These are phyloP conservation scores for Penicillium odoratum DNA, from an alignment of 495 filamentous ascomycete species.

Conservation along the genomic window DNA sequence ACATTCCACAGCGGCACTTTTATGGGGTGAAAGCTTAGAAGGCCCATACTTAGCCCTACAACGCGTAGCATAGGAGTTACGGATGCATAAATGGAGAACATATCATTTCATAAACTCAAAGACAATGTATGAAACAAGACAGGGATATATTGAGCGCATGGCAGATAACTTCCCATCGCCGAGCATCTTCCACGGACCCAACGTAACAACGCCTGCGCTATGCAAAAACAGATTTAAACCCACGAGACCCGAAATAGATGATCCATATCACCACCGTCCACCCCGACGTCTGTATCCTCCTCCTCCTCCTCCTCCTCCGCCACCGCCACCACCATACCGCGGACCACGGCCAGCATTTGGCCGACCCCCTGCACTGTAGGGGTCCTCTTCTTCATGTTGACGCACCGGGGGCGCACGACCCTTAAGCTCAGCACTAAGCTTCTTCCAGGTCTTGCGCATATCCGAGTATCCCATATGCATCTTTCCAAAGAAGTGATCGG, in stretches of 20 bases:
- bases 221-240: conserved; percentile 33
- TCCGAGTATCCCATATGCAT: conserved; percentile 98
- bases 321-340: conserved; percentile 38
- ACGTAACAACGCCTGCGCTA: conserved; percentile 47
- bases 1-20: too few relatives aligned
- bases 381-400: conserved; percentile 51
- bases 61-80: neutral
- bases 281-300: conserved; percentile 45
- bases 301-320: conserved; percentile 35
- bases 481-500: conserved; percentile 98
- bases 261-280: conserved; percentile 37
- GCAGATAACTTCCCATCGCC: conserved; percentile 15
- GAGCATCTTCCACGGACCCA: conserved; percentile 21
- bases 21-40: too few relatives aligned
- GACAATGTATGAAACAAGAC: conserved; percentile 8
- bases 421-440: conserved; percentile 82
- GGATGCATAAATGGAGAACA: neutral
- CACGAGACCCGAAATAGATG: conserved; percentile 17
- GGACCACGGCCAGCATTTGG: conserved; percentile 54
- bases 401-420: conserved; percentile 64
- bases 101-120: neutral
- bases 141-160: conserved; percentile 26
- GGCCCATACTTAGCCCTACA: neutral
- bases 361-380: conserved; percentile 48
- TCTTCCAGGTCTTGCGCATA: conserved; percentile 89